phyloP scores from a whole-genome alignment of 345 rosid genomes.

The Salix koriyanagi region DNA sequence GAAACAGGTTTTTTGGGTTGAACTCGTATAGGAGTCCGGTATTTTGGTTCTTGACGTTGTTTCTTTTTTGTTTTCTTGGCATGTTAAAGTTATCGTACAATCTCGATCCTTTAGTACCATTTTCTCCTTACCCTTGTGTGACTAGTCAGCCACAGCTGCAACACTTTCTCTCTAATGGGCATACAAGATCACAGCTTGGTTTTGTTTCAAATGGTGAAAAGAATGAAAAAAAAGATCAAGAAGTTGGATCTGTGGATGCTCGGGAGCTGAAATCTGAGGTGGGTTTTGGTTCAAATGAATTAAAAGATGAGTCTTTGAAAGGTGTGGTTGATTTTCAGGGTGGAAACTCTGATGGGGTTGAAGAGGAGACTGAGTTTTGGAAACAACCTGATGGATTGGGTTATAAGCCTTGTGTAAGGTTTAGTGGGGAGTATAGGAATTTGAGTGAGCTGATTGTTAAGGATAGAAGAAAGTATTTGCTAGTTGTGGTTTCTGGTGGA shows the following conservation, averaged over 20 bases:
- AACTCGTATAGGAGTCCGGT: slow-evolving; percentile 40
- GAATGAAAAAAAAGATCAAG: not conserved
- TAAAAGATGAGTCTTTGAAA: slow-evolving; percentile 18
- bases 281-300: not conserved
- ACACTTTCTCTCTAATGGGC: slow-evolving; percentile 15
- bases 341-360: slow-evolving; percentile 12
- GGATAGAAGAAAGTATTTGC: slow-evolving; percentile 56
- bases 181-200: slow-evolving; percentile 24
- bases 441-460: slow-evolving; percentile 36
- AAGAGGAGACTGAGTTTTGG: slow-evolving; percentile 60
- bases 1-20: slow-evolving; percentile 22
- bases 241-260: slow-evolving; percentile 2
- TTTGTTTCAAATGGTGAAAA: slow-evolving; percentile 18
- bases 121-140: slow-evolving; percentile 49
- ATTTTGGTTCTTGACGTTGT: slow-evolving; percentile 50
- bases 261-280: slow-evolving; percentile 13
- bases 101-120: slow-evolving; percentile 43
- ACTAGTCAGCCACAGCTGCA: slow-evolving; percentile 19
- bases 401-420: slow-evolving; percentile 66
- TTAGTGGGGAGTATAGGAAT: slow-evolving; percentile 52
- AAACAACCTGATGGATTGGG: slow-evolving; percentile 94
- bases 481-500: slow-evolving; percentile 94
- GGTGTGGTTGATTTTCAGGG: slow-evolving; percentile 9
- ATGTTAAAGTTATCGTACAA: slow-evolving; percentile 45
- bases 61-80: slow-evolving; percentile 51